Evolutionary conservation across 192 early-diverging fungal species (phyloP), one percentile per base, ranked within the genome.

Genomic region (Pilaira anomala): DNA sequence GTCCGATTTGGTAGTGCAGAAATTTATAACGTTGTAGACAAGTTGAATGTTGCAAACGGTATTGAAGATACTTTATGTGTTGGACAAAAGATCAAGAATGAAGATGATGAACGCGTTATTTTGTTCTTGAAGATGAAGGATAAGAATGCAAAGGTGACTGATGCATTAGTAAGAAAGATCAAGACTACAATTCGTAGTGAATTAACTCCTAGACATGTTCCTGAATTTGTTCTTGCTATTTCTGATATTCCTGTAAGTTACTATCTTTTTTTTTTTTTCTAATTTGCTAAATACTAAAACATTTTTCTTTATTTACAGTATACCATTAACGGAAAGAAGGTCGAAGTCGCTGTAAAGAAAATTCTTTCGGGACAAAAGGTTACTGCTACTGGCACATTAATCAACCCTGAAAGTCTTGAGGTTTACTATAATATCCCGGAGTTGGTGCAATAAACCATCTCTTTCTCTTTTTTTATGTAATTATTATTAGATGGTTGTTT

Each of bases 301-400:
- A 54, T 21, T 33, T 45, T 49, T 46, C 8, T 58, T 50, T 41
- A 53, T 67, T 41, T 66, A 28, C 55, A 85, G 81, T 91, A 97
- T 77, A 98, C 97, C 1, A 80, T 93, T 60, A 97, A 93, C 50
- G 95, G 97, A 41, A 98, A 98, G 67, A 97, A 97, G 76, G 94
- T 97, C 11, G 97, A 98, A 73, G 86, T 98, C 30, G 95, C 94
- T 1, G 94, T 98, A 51, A 98, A 97, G 73, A 82, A 63, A 76
- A 96, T 81, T 82, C 69, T 89, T 24, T 84, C 86, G 4, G 94
- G 93, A 7, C 85, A 91, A 66, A 93, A 78, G 8, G 81, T 95
- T 7, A 77, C 87, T n/a, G 85, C 92, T 29, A 83, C 83, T 45
- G 85, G 83, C 3, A 91, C 94, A 0, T 69, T 98, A 52, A 88